Percentiles rank a stretch among this genome's conserved stretches.
phyloP scores from a whole-genome alignment of 192 early-diverging fungal genomes.

The Umbelopsis sp. region DNA sequence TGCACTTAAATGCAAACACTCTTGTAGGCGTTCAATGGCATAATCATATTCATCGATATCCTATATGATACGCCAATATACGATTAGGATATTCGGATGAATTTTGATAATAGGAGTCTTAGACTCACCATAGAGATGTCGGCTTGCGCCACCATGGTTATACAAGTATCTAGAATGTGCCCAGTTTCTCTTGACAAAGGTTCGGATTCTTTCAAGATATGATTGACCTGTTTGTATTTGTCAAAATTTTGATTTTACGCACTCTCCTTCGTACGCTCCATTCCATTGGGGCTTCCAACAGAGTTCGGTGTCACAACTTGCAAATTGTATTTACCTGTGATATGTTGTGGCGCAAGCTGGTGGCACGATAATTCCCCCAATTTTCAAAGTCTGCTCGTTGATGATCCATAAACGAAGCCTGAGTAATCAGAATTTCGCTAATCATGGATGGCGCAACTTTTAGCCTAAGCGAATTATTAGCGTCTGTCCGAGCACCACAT shows the following conservation, averaged over 20 bases:
- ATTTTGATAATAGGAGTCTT: background rate
- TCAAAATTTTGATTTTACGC: background rate
- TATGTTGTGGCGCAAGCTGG: slow-evolving; percentile 13
- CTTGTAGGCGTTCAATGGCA: background rate
- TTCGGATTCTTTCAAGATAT: background rate
- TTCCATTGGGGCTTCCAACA: too few species aligned
- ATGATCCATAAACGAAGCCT: background rate
- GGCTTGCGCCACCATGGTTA: background rate
- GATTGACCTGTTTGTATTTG: background rate
- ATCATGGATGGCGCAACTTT: background rate
- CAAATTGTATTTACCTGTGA: slow-evolving; percentile 7
- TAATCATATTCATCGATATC: background rate
- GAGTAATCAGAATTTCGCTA: background rate
- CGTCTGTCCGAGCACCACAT: background rate
- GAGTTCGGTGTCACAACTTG: background rate
- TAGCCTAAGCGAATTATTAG: background rate
- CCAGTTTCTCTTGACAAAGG: background rate
- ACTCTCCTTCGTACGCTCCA: background rate
- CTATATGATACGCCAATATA: background rate
- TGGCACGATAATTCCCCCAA: background rate
- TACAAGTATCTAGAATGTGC: background rate
- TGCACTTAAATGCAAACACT: background rate
- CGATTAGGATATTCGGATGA: background rate
- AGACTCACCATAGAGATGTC: slow-evolving; percentile 6
- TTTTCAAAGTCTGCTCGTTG: background rate